Conservation (phyloP, 139 green algal genomes). For the Chlorokybus atmophyticus region DNA sequence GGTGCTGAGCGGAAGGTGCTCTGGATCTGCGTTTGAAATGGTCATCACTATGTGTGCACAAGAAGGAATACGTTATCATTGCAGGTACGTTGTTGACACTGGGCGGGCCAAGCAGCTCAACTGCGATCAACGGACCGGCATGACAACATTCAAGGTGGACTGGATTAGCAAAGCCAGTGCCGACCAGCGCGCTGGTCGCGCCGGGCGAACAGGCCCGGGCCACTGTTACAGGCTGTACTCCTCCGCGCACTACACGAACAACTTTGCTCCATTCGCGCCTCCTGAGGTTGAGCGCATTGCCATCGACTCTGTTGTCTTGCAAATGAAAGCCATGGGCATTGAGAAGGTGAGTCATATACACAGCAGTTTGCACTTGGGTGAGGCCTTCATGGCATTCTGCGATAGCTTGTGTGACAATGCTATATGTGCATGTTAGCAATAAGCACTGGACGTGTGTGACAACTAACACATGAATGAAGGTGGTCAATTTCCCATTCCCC, state of each 20-base stretch:
- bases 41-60: too few relatives aligned
- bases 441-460: neutral
- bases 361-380: neutral
- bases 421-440: neutral
- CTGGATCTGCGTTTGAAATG: too few relatives aligned
- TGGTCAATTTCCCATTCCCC: constrained; percentile 84
- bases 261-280: constrained; percentile 55
- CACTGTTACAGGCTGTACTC: constrained; percentile 89
- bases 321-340: constrained; percentile 83
- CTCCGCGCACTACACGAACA: constrained; percentile 74
- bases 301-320: constrained; percentile 78
- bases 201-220: constrained; percentile 80
- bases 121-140: constrained; percentile 18
- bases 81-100: constrained; percentile 9
- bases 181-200: constrained; percentile 73
- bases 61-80: too few relatives aligned
- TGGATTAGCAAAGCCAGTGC: constrained; percentile 47
- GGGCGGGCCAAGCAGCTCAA: constrained; percentile 11
- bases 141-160: constrained; percentile 57
- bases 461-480: constrained; percentile 12
- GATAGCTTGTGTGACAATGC: neutral
- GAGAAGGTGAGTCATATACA: constrained; percentile 47
- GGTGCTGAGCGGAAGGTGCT: too few relatives aligned
- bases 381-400: too few relatives aligned
- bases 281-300: constrained; percentile 74